These are phyloP conservation scores for Trichoderma erinaceum DNA, from an alignment of 495 filamentous ascomycete species.

Conservation along the genomic window DNA sequence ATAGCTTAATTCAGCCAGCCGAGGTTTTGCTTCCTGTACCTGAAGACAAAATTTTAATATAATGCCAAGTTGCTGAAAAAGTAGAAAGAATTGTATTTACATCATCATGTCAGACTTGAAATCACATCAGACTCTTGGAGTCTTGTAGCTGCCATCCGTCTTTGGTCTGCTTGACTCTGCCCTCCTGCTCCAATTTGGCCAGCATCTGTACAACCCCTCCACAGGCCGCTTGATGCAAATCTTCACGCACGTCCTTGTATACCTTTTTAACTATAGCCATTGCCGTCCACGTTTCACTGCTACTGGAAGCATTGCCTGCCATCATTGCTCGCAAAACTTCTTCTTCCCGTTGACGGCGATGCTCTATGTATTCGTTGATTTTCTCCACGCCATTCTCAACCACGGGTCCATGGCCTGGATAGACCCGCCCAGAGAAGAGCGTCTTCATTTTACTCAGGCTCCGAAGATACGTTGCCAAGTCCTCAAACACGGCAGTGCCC, in stretches of 20 bases:
- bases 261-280: conserved; percentile 82
- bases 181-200: conserved; percentile 61
- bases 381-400: conserved; percentile 54
- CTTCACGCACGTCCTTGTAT: conserved; percentile 71
- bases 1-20: neutral
- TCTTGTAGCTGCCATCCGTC: conserved; percentile 50
- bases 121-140: conserved; percentile 23
- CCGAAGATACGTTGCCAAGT: conserved; percentile 59
- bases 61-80: neutral
- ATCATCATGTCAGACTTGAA: neutral
- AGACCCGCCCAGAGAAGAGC: conserved; percentile 53
- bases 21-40: too few relatives aligned
- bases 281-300: conserved; percentile 47
- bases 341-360: conserved; percentile 63
- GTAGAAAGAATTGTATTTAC: neutral
- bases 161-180: conserved; percentile 46
- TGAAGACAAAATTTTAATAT: too few relatives aligned
- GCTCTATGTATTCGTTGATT: conserved; percentile 64
- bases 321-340: conserved; percentile 60
- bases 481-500: conserved; percentile 75
- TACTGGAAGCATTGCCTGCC: conserved; percentile 28
- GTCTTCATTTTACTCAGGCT: conserved; percentile 58
- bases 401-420: conserved; percentile 72
- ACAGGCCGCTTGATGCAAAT: conserved; percentile 66
- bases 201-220: conserved; percentile 63